Evolutionary conservation across 805 yeast species (phyloP), one percentile per base, ranked within the genome.

Genomic region (Wickerhamomyces queroliae): DNA sequence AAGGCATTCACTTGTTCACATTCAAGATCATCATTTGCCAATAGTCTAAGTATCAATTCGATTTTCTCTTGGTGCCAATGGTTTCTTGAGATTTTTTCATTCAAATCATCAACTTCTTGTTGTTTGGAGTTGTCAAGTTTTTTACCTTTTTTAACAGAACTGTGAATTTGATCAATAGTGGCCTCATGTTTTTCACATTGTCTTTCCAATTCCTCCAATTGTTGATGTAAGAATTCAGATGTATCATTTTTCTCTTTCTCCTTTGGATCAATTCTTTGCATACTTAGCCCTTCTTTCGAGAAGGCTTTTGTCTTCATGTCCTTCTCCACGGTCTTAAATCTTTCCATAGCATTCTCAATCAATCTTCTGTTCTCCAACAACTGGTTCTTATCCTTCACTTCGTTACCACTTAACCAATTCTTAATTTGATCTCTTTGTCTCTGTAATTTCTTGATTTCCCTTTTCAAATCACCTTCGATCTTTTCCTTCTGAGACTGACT

Each of bases 341-440:
- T 76, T 62, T 91, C 99, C 99, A 91, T 91, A 45, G 93, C 93
- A 47, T 67, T 67, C 53, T 77, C 83, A 48, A 84, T 84, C 37
- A 77, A 56, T 50, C 72, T 68, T 45, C 93, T 70, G 55, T 89
- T 84, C 53, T 91, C 97, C 41, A 82, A 69, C 47, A 87, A 67
- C 13, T 80, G 74, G 53, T 83, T 85, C 58, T 88, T 93, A 53
- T 91, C 95, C 59, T 95, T 89, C 35, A 90, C 89, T 46, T 90
- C 95, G 50, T 82, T 85, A 49, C 91, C 90, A 32, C 91, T 78
- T 58, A 89, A 66, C 99, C 99, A 91, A 41, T 85, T 84, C 65
- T 91, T 91, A 53, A 91, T 86, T 66, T 89, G 98, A 62, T 91
- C 99, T 58, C 98, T 76, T 52, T 83, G 80, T 59, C 96, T 78